A percentile compares a stretch with the other conserved stretches of the same genome.
These are phyloP conservation scores for Metarhizium sp. DNA, from an alignment of 2,329 filamentous ascomycete genomes.

Conservation along the genomic window DNA sequence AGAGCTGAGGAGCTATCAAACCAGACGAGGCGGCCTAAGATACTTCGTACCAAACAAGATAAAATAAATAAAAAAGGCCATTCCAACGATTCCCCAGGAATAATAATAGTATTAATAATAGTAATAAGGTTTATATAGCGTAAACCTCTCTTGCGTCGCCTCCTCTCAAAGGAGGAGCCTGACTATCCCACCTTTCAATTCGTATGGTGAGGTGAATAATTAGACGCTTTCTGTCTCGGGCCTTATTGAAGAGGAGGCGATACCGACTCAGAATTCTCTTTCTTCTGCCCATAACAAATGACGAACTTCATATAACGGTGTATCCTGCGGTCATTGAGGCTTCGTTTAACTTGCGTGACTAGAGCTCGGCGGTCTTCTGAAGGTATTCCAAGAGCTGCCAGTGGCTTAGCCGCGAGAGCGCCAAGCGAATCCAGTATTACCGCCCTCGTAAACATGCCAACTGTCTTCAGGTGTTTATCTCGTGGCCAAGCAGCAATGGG, in stretches of 20 bases:
- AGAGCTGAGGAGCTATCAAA: background rate
- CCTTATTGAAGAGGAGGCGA: background rate
- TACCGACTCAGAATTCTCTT: background rate
- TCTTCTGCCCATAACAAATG: slow-evolving; percentile 35
- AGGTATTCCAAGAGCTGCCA: slow-evolving; percentile 27
- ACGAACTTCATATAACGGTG: slow-evolving; percentile 35
- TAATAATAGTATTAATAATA: background rate
- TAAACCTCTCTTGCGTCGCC: background rate
- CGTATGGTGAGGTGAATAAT: background rate
- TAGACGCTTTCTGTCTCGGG: background rate
- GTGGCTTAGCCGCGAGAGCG: slow-evolving; percentile 31
- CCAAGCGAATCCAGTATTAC: slow-evolving; percentile 31
- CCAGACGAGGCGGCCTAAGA: background rate
- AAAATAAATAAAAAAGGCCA: background rate
- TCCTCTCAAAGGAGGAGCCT: background rate
- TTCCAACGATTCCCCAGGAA: background rate
- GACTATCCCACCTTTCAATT: background rate
- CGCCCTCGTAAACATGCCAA: slow-evolving; percentile 35
- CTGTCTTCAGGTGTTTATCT: slow-evolving; percentile 28
- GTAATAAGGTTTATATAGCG: background rate
- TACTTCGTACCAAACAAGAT: background rate
- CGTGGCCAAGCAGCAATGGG: slow-evolving; percentile 36
- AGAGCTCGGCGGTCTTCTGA: slow-evolving; percentile 24
- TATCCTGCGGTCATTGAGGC: slow-evolving; percentile 22
- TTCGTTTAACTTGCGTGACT: slow-evolving; percentile 20